phyloP scores from a whole-genome alignment of 345 rosid species.

The Populus tremula region DNA sequence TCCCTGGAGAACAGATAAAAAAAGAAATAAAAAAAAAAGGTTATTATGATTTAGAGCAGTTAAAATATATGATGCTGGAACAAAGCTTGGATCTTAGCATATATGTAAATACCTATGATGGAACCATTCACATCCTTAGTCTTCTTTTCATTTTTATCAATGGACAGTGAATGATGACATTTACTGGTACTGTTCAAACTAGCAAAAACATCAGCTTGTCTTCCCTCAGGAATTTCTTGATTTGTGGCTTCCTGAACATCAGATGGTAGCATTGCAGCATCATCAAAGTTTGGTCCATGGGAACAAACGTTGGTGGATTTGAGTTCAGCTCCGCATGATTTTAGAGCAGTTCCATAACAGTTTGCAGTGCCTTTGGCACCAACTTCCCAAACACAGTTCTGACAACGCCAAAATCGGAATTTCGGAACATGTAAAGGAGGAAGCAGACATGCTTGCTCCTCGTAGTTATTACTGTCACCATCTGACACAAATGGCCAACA shows the following conservation, averaged over 20 bases:
- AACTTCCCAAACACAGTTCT: conserved; percentile 39
- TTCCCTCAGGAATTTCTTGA: conserved; percentile 18
- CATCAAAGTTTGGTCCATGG: conserved; percentile 21
- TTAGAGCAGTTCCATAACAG: conserved; percentile 1
- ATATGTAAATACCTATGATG: conserved; percentile 34
- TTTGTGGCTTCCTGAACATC: conserved; percentile 33
- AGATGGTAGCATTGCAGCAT: conserved; percentile 17
- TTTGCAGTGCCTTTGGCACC: conserved; percentile 21
- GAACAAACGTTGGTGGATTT: conserved; percentile 10
- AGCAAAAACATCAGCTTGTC: conserved; percentile 25
- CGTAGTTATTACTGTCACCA: conserved; percentile 24
- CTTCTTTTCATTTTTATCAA: conserved; percentile 32
- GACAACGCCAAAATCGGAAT: conserved; percentile 55
- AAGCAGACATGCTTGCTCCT: conserved; percentile 35
- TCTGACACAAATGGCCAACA: conserved; percentile 64
- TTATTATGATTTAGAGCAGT: background rate
- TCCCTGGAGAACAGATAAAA: conserved; percentile 31
- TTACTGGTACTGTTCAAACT: conserved; percentile 21
- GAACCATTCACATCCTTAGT: conserved; percentile 13
- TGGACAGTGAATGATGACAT: conserved; percentile 15
- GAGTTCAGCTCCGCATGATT: background rate
- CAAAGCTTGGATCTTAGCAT: conserved; percentile 12
- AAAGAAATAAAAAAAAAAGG: background rate
- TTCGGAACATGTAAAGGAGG: conserved; percentile 53
- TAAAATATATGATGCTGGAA: background rate